Conservation (phyloP, 371 early-diverging fungal genomes). For the Mortierella sp. region DNA sequence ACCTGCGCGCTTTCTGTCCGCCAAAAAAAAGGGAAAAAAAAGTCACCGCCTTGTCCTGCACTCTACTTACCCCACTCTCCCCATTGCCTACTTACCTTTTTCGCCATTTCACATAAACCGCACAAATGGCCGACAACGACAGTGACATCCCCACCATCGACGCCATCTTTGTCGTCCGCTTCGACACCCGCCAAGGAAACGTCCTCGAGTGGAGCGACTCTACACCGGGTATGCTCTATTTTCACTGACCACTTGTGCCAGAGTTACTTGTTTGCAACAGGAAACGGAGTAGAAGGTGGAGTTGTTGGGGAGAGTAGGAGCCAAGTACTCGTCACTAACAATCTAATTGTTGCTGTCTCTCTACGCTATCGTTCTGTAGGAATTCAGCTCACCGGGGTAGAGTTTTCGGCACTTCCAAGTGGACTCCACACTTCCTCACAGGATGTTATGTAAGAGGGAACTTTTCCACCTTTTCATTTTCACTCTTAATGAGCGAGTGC, state of each 20-base stretch:
- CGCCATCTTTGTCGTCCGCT: constrained; percentile 70
- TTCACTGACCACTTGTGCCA: background rate
- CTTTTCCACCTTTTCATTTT: background rate
- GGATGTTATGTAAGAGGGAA: constrained; percentile 66
- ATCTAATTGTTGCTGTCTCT: background rate
- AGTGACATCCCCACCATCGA: constrained; percentile 53
- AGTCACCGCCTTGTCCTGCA: background rate
- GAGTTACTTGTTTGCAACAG: background rate
- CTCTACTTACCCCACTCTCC: background rate
- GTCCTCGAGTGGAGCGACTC: constrained; percentile 65
- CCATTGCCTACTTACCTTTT: background rate
- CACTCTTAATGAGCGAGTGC: background rate
- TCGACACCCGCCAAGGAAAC: constrained; percentile 71
- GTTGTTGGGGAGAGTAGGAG: background rate
- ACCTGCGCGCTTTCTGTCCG: background rate
- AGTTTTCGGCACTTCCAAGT: constrained; percentile 74
- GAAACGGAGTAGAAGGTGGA: background rate
- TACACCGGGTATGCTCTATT: constrained; percentile 18
- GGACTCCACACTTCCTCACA: constrained; percentile 67
- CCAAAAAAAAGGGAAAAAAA: background rate
- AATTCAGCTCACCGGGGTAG: constrained; percentile 65
- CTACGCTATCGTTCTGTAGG: constrained; percentile 46
- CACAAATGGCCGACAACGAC: constrained; percentile 14
- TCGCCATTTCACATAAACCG: background rate
- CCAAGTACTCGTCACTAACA: background rate